A percentile compares a stretch with the other conserved stretches of the same genome.
phyloP scores from a whole-genome alignment of 2,329 filamentous ascomycete species.

The Bipolaris victoriae region DNA sequence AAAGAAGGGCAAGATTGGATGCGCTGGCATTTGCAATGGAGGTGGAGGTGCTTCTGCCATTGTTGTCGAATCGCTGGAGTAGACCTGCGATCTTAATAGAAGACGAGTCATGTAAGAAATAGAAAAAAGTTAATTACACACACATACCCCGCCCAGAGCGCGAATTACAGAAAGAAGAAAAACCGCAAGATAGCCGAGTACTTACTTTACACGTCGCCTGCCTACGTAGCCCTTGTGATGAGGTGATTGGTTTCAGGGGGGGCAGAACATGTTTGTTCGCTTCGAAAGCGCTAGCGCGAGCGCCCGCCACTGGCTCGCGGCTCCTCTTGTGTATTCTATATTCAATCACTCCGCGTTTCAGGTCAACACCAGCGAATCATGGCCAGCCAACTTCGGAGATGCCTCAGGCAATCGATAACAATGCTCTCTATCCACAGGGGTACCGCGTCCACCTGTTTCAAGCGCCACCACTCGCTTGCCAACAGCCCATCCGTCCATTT shows the following conservation, averaged over 20 bases:
- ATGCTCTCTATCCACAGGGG: slow-evolving; percentile 19
- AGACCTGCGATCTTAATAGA: slow-evolving; percentile 13
- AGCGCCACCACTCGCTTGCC: slow-evolving; percentile 23
- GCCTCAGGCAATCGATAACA: slow-evolving; percentile 11
- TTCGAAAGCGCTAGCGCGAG: slow-evolving; percentile 18
- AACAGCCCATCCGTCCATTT: slow-evolving; percentile 32
- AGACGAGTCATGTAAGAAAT: slow-evolving; percentile 14
- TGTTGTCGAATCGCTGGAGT: slow-evolving; percentile 72
- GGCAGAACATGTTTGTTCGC: slow-evolving; percentile 11
- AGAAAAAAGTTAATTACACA: slow-evolving; percentile 8
- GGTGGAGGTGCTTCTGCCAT: slow-evolving; percentile 94
- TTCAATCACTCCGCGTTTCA: slow-evolving; percentile 27
- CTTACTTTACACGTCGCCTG: background rate
- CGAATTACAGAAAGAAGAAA: background rate
- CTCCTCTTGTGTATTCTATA: slow-evolving; percentile 17
- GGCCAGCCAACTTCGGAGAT: slow-evolving; percentile 5
- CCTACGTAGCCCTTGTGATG: background rate
- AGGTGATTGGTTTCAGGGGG: slow-evolving; percentile 17
- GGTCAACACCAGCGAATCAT: slow-evolving; percentile 21
- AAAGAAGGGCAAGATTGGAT: slow-evolving; percentile 92
- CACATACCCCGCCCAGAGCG: background rate
- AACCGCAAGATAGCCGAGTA: background rate
- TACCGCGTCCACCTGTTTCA: slow-evolving; percentile 33
- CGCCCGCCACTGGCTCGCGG: slow-evolving; percentile 16
- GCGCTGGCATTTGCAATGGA: slow-evolving; percentile 96